A percentile compares a stretch with the other conserved stretches of the same genome.
phyloP scores from a whole-genome alignment of 2,329 filamentous ascomycete genomes.

The Fusarium foetens region DNA sequence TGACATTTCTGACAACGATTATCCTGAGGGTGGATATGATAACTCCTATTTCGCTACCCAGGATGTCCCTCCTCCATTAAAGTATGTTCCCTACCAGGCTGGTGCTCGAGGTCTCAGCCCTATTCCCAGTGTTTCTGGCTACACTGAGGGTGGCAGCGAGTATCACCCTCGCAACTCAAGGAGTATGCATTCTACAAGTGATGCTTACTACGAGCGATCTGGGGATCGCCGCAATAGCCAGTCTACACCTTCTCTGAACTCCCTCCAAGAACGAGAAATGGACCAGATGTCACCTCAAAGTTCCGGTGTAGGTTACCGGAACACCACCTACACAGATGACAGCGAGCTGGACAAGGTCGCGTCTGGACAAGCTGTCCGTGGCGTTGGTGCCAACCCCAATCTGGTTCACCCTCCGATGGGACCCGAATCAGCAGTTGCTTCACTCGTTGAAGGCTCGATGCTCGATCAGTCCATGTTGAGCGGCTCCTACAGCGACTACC shows the following conservation, averaged over 20 bases:
- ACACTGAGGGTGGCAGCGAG: conserved; percentile 75
- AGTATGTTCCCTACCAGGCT: conserved; percentile 75
- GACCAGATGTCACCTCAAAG: conserved; percentile 64
- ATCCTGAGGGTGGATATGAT: conserved; percentile 55
- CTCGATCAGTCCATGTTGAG: conserved; percentile 73
- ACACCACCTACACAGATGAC: conserved; percentile 61
- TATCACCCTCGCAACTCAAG: conserved; percentile 67
- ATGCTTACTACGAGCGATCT: conserved; percentile 69
- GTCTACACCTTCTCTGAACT: conserved; percentile 50
- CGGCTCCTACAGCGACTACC: conserved; percentile 63
- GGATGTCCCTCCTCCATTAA: conserved; percentile 71
- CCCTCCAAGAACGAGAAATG: conserved; percentile 59
- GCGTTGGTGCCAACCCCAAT: conserved; percentile 77
- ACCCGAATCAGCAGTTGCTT: conserved; percentile 91
- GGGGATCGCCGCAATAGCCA: conserved; percentile 48
- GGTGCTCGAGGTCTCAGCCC: conserved; percentile 82
- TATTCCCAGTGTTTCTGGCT: conserved; percentile 91
- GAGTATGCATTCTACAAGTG: conserved; percentile 59
- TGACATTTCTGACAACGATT: conserved; percentile 49
- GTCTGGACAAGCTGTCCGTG: conserved; percentile 76
- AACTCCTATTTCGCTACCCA: conserved; percentile 66
- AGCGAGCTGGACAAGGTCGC: conserved; percentile 69
- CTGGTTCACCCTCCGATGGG: conserved; percentile 77
- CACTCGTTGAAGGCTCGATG: conserved; percentile 80
- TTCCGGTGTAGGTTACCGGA: conserved; percentile 66